These are phyloP conservation scores for Spiraea crenata DNA, from an alignment of 331 rosid species.

Conservation along the genomic window DNA sequence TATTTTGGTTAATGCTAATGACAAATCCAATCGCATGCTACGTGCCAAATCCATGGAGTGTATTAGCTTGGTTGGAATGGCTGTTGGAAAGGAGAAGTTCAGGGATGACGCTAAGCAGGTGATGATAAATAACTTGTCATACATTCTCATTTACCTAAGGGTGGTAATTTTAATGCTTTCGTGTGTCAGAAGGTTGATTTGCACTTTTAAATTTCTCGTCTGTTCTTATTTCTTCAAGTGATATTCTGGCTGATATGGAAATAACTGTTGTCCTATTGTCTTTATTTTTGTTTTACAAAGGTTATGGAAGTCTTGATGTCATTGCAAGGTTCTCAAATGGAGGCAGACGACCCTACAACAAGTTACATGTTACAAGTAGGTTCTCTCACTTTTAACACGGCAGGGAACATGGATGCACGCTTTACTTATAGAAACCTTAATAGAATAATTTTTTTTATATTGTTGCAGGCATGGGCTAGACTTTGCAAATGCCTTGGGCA, in stretches of 20 bases:
- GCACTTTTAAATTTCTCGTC: too few relatives aligned
- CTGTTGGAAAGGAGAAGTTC: constrained; percentile 78
- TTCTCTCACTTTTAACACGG: constrained; percentile 1
- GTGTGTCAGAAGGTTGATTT: too few relatives aligned
- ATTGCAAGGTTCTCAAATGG: constrained; percentile 66
- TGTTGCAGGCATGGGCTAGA: constrained; percentile 70
- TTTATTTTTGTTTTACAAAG: constrained; percentile 32
- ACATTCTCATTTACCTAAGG: not conserved
- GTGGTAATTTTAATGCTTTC: too few relatives aligned
- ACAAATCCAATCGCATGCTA: constrained; percentile 67
- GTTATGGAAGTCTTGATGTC: constrained; percentile 78
- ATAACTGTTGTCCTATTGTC: not conserved
- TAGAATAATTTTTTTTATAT: constrained; percentile 1
- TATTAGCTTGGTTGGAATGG: constrained; percentile 84
- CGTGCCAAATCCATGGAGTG: constrained; percentile 85
- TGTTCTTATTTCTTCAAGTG: not conserved
- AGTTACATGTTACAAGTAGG: constrained; percentile 78
- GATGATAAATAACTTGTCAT: constrained; percentile 9
- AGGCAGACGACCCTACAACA: constrained; percentile 70
- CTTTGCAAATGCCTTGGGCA: constrained; percentile 84
- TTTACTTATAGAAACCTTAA: not conserved
- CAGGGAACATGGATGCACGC: not conserved
- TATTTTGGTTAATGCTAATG: constrained; percentile 71
- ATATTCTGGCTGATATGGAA: constrained; percentile 1
- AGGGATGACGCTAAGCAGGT: constrained; percentile 78